Evolutionary conservation across 108 stramenopile species (phyloP), one percentile per base, ranked within the genome.

Genomic region (Epithemia pelagica): DNA sequence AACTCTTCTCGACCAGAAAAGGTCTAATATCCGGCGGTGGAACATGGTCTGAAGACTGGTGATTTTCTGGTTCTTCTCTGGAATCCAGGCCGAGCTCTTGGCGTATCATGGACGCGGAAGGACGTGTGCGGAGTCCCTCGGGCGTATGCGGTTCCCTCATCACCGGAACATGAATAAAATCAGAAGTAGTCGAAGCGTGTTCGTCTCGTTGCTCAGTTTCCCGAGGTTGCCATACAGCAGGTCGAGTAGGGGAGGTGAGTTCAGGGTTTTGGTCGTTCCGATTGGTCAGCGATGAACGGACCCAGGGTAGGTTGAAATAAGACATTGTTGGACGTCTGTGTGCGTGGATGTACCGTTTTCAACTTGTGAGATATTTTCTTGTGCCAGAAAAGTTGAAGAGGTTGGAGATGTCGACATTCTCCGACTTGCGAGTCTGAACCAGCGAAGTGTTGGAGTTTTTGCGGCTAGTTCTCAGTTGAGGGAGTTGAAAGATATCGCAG

Each of bases 61-160:
- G n/a, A n/a, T n/a, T n/a, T n/a, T n/a, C n/a, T n/a, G n/a, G n/a
- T n/a, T n/a, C n/a, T n/a, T 46, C 37, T 46, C 37, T 58, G 7
- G 56, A 58, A 7, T 23, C 25, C 7, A 58, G 22, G 5, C 25
- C 56, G 7, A 58, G 56, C 26, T 58, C 56, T 27, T 58, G 56
- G 56, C 53, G 54, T 2, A 66, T 2, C 24, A 55, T 23, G 1
- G 52, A 28, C n/a, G 24, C 27, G 20, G 53, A n/a, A 52, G 26
- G 51, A 37, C 65, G 65, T 2, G 53, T 21, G 7, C 54, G 52
- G 7, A 66, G 30, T 23, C 65, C 65, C 30, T 66, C 65, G 25
- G 65, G 65, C 28, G 65, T 66, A 1, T 37, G 20, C 2, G 65
- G 65, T 53, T 23, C 26, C 2, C 30, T 7, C 21, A 18, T 2